Evolutionary conservation across 2,329 filamentous ascomycete species (phyloP), one percentile per base, ranked within the genome.

Genomic region (Didymosphaeria variabile): DNA sequence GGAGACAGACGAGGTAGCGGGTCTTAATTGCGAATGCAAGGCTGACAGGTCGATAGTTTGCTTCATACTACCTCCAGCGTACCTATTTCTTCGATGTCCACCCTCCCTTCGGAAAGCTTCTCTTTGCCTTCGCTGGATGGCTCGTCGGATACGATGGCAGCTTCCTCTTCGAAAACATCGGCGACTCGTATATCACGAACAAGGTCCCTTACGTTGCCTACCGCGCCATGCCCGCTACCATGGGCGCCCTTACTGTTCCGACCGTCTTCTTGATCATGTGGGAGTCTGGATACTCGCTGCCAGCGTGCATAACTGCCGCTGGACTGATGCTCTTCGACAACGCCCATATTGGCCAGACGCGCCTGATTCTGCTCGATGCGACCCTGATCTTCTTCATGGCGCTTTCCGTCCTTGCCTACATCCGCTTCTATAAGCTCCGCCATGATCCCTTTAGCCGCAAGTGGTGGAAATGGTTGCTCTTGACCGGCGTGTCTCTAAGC

Each of bases 41-140:
- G 67, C 72, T 76, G 59, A 76, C 58, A 32, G 21, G 26, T 21
- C 13, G 19, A 23, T 60, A 84, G 81, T 84, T 85, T 67, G 83
- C 82, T 66, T 88, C 86, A 13, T 88, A 90, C 79, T 99, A 99
- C 79, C 90, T 99, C 71, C 90, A 97, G 82, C 91, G 93, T 73
- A 97, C 93, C 64, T 99, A 98, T 84, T 99, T 99, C 86, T 99
- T 99, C 88, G 95, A 99, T 83, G 95, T 99, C 58, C 95, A 99
- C 80, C 95, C 95, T 69, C 95, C 95, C 17, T 96, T 99, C 72
- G 95, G 92, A 80, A 99, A 99, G 85, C 93, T 99, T 62, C 89
- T 99, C 54, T 98, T 98, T 77, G 95, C 94, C 69, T 88, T 97
- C 67, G 93, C 97, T 82, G 95, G 95, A 78, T 99, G 95, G 95